phyloP scores from a whole-genome alignment of 106 monocot species.

The Allium sativum region DNA sequence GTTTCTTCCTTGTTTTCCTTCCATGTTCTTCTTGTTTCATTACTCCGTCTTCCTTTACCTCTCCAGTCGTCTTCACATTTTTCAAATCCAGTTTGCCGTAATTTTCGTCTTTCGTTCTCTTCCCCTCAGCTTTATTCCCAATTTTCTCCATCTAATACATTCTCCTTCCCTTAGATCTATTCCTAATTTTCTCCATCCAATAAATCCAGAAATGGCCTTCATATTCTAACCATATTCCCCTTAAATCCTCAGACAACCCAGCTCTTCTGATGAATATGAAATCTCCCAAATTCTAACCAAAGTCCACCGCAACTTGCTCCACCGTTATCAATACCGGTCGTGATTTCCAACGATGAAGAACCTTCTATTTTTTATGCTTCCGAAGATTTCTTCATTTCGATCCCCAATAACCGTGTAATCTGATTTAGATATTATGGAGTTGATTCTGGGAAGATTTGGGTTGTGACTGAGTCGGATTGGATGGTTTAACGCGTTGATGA shows the following conservation, averaged over 20 bases:
- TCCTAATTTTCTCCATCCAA: no score
- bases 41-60: no score
- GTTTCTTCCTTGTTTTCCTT: no score
- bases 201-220: no score
- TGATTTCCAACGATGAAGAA: conserved; percentile 54
- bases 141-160: no score
- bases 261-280: conserved; percentile 51
- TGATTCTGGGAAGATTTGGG: conserved; percentile 39
- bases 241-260: conserved; percentile 26
- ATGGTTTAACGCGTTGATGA: conserved; percentile 33
- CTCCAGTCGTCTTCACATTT: no score
- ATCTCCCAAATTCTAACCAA: neutral
- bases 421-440: conserved; percentile 18
- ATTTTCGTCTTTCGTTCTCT: no score
- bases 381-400: conserved; percentile 34
- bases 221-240: no score
- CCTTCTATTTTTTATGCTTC: conserved; percentile 44
- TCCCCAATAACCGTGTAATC: conserved; percentile 2
- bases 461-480: conserved; percentile 60
- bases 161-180: no score
- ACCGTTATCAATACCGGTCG: conserved; percentile 18
- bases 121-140: no score
- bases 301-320: conserved; percentile 14
- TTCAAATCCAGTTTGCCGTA: no score
- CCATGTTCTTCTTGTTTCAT: no score